phyloP scores from a whole-genome alignment of 179 eudicot genomes.

The Beta macrorhiza region DNA sequence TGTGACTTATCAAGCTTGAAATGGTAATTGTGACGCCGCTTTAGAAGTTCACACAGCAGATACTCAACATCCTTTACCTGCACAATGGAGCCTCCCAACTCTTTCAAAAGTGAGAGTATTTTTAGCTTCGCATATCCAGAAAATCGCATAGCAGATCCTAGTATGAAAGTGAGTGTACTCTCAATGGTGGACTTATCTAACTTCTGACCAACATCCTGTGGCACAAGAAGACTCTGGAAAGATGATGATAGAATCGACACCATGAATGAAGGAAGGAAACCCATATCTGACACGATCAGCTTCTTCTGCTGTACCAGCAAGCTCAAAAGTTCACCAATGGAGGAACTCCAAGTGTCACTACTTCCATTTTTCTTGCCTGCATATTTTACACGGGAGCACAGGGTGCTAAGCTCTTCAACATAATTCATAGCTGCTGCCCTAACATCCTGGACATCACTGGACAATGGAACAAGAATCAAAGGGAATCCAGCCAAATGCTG shows the following conservation, averaged over 20 bases:
- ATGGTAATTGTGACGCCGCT: slow-evolving; percentile 47
- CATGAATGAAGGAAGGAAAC: slow-evolving; percentile 59
- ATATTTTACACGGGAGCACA: slow-evolving; percentile 50
- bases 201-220: slow-evolving; percentile 48
- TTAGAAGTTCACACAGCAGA: slow-evolving; percentile 57
- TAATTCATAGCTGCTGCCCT: slow-evolving; percentile 74
- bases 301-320: slow-evolving; percentile 72
- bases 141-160: slow-evolving; percentile 55
- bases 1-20: slow-evolving; percentile 32
- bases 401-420: slow-evolving; percentile 58
- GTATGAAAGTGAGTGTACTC: slow-evolving; percentile 50
- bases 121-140: slow-evolving; percentile 67
- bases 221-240: slow-evolving; percentile 54
- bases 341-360: slow-evolving; percentile 49
- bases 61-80: slow-evolving; percentile 48
- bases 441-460: slow-evolving; percentile 62
- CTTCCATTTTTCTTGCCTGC: slow-evolving; percentile 52
- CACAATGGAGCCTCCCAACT: slow-evolving; percentile 58
- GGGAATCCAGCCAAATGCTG: slow-evolving; percentile 70
- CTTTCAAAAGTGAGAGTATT: slow-evolving; percentile 67
- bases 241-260: slow-evolving; percentile 60
- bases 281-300: slow-evolving; percentile 67
- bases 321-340: slow-evolving; percentile 59
- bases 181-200: slow-evolving; percentile 55
- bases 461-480: slow-evolving; percentile 66